A percentile compares a stretch with the other conserved stretches of the same genome.
Conservation (phyloP, 1,284 basidiomycete genomes). For the Caloboletus firmus region DNA sequence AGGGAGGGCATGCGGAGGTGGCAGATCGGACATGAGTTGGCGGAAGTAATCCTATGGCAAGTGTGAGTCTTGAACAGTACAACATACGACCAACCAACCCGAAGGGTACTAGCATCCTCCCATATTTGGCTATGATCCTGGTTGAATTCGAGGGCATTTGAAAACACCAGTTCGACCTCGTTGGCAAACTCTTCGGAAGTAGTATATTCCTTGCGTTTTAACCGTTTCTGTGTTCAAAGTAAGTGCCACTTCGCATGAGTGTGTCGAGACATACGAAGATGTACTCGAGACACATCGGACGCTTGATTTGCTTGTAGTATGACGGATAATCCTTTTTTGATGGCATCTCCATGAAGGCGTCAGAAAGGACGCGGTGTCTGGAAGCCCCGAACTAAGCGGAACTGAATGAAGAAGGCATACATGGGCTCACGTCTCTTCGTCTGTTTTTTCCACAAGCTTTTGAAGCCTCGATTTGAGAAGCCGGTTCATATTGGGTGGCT, state of each 20-base stretch:
- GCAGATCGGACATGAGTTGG: conserved; percentile 72
- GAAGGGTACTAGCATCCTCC: conserved; percentile 66
- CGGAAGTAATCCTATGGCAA: conserved; percentile 62
- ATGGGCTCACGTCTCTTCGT: conserved; percentile 50
- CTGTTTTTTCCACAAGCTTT: conserved; percentile 69
- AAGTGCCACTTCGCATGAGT: conserved; percentile 10
- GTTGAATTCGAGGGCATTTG: conserved; percentile 86
- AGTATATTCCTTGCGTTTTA: conserved; percentile 74
- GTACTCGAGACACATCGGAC: conserved; percentile 79
- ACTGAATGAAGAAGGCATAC: background rate
- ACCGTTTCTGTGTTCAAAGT: conserved; percentile 53
- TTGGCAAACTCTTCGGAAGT: conserved; percentile 71
- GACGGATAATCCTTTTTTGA: conserved; percentile 76
- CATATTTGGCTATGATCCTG: conserved; percentile 74
- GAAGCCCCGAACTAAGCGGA: conserved; percentile 6
- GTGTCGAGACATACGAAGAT: conserved; percentile 61
- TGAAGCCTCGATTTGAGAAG: conserved; percentile 65
- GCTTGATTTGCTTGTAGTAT: conserved; percentile 85
- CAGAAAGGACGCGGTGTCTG: conserved; percentile 69
- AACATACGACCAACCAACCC: conserved; percentile 44
- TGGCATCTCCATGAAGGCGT: conserved; percentile 83
- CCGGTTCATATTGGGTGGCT: conserved; percentile 58
- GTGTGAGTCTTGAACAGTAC: conserved; percentile 13
- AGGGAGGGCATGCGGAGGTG: conserved; percentile 58
- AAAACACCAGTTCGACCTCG: conserved; percentile 88